Base-by-base conservation (phyloP, 2,329 filamentous ascomycete genomes). In the Diaporthe batatas region DNA sequence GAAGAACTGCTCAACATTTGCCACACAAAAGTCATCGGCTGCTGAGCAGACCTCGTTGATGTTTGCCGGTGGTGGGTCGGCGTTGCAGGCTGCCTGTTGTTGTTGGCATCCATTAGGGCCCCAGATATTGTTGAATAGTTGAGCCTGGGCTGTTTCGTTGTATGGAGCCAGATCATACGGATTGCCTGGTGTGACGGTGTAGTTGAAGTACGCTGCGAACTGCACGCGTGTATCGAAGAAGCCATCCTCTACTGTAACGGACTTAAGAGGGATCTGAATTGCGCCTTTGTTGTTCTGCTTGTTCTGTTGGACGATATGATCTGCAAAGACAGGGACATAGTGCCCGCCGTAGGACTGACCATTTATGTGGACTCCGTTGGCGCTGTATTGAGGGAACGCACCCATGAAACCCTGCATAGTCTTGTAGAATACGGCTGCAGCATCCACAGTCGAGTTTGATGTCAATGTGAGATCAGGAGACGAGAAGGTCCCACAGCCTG, bases 261-360 rank as follows among this genome's bases (percentile, higher is more conserved):
- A 86, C 59, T 82, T 77, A 1, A 87, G 78, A 10, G 81, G 82
- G 11, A 87, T 79, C 69, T 85, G 81, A 1, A 65, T 65, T 2
- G 83, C 79, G 44, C 82, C 79, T 0, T 75, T 72, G 12, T 81
- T 80, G 75, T 12, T 54, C 10, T 51, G 44, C 34, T 79, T 73
- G 71, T 87, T 87, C 71, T 86, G 83, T 1, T 79, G 77, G 8
- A 87, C 77, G 32, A 87, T 86, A 65, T 86, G 79, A 21, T 82
- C 80, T 6, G 81, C 84, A 7, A 84, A 79, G 36, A 81, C 80
- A 2, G 86, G 86, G 23, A 87, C 82, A 73, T 87, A 87, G 75
- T 86, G 83, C 8, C 86, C 86, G 34, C 83, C 86, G 78, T 86
- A 87, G 71, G 83, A 85, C 73, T 88, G 86, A 0, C 86, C 86